Percentiles rank a stretch among this genome's conserved stretches.
Evolutionary conservation across 306 rosid genomes (phyloP).

Genomic region (Gastrolobium bilobum): DNA sequence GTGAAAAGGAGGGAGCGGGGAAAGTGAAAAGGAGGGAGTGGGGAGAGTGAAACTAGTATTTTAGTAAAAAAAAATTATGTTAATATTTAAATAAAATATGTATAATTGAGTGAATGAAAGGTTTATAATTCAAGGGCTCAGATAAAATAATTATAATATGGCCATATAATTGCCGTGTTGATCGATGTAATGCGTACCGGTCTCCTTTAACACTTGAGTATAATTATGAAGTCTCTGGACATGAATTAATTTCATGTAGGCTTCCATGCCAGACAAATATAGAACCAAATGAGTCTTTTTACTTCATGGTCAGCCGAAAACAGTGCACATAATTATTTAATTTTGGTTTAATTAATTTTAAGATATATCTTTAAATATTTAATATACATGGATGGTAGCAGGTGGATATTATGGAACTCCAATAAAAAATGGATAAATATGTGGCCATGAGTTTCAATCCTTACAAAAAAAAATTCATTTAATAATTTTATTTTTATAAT

Average conservation of each 20-base stretch:
- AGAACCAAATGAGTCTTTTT: neutral
- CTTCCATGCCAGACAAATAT: neutral
- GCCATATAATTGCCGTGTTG: neutral
- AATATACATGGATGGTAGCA: neutral
- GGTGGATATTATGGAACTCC: constrained; percentile 14
- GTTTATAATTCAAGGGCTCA: constrained; percentile 6
- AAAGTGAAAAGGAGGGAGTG: too few species aligned
- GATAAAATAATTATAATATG: neutral
- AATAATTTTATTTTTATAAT: too few species aligned
- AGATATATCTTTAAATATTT: neutral
- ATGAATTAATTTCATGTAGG: constrained; percentile 12
- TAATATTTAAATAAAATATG: too few species aligned
- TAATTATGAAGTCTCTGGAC: neutral
- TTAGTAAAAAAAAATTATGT: too few species aligned
- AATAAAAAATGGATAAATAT: too few species aligned
- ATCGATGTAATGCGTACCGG: neutral
- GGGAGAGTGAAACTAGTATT: too few species aligned
- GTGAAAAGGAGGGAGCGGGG: too few species aligned
- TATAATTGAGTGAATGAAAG: neutral
- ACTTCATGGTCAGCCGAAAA: neutral
- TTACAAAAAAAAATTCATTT: too few species aligned
- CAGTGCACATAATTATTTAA: constrained; percentile 14
- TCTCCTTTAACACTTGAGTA: neutral
- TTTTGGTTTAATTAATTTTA: neutral
- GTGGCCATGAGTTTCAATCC: too few species aligned